Base-by-base conservation (phyloP, 768 basidiomycete genomes). In the Russula griseocarnosa region DNA sequence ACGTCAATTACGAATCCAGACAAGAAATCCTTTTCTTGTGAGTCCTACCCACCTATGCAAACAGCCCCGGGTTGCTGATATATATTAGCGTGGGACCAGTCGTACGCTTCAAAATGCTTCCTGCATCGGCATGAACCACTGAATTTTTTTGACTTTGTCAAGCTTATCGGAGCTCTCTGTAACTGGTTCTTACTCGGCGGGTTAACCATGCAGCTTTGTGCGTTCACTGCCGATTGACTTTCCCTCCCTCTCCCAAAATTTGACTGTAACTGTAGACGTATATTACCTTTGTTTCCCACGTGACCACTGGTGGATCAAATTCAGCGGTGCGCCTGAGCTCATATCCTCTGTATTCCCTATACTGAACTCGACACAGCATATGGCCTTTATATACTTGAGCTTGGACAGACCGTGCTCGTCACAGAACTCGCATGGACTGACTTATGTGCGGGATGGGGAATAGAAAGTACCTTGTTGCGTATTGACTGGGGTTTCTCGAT, bases 141-240 rank as follows among this genome's bases (percentile, higher is more conserved):
- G 24, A 28, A 6, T 26, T 20, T 28, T 30, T 24, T 55, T 16
- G 24, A 30, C 9, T 30, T 28, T 49, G 18, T 30, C 4, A 40
- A 62, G 61, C 26, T 62, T 14, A 24, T 62, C n/a, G 61, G 61
- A 38, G 51, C 42, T 49, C 30, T 62, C 26, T 0, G 42, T n/a
- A 22, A 30, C 36, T 62, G 55, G 55, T 7, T 51, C 14, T 57
- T 62, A 51, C 30, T 62, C 14, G 61, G 61, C n/a, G 8, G 42
- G 7, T 34, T 62, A 8, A 62, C 55, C 3, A 44, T 62, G 61
- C 61, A 62, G 22, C 20, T 57, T 18, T 62, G 61, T 62, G 22
- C 38, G 61, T 18, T 36, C 49, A n/a, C 55, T 16, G 16, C 3
- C 22, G 20, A 55, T 20, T 3, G 28, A 7, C 24, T 22, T 42